Evolutionary conservation across 140 eudicot genomes (phyloP).

Genomic region (Cichorium intybus): DNA sequence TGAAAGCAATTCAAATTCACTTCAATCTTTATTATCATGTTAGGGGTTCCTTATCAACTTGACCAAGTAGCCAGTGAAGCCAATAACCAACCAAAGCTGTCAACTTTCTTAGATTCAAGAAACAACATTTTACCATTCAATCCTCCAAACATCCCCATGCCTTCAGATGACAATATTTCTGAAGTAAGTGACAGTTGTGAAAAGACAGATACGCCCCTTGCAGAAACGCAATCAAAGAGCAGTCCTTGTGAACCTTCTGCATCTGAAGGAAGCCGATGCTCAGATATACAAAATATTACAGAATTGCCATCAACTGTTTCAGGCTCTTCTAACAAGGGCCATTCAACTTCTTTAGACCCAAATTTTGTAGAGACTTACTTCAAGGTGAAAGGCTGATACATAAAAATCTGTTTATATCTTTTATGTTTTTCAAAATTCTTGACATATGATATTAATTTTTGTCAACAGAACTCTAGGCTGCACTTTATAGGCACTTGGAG

Average conservation of each 20-base stretch:
- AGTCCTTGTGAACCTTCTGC: conserved; percentile 38
- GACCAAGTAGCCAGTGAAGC: conserved; percentile 72
- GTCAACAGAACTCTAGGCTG: conserved; percentile 79
- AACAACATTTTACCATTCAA: conserved; percentile 29
- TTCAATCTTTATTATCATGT: conserved; percentile 6
- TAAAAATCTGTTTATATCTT: background rate
- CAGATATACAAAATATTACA: conserved; percentile 25
- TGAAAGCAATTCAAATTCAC: background rate
- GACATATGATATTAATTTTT: conserved; percentile 13
- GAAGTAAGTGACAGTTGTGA: conserved; percentile 38
- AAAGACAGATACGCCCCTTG: conserved; percentile 20
- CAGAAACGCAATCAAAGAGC: conserved; percentile 26
- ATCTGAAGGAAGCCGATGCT: conserved; percentile 31
- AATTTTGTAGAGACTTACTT: conserved; percentile 93
- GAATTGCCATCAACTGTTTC: conserved; percentile 39
- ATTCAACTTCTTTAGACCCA: conserved; percentile 70
- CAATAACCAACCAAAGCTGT: conserved; percentile 66
- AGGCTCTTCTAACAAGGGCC: conserved; percentile 41
- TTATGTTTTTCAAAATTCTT: background rate
- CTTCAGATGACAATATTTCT: conserved; percentile 19
- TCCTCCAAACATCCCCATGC: conserved; percentile 20
- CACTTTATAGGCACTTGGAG: conserved; percentile 99
- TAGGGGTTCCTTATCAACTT: conserved; percentile 89
- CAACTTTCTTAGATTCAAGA: conserved; percentile 50
- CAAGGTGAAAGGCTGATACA: conserved; percentile 52